These are phyloP conservation scores for Cystoderma amianthinum DNA, from an alignment of 768 basidiomycete genomes.

Conservation along the genomic window DNA sequence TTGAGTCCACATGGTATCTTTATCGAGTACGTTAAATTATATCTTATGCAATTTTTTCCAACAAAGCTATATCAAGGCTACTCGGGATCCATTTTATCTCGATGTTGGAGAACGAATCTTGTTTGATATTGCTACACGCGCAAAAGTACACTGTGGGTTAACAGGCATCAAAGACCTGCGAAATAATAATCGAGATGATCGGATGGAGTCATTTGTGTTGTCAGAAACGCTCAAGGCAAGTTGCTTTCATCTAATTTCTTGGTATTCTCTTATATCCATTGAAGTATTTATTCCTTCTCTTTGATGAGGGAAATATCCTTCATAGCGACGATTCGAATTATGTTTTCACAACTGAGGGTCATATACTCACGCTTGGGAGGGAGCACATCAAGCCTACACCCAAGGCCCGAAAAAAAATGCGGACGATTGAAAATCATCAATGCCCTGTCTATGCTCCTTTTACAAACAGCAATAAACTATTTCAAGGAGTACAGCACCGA, in stretches of 20 bases:
- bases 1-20: constrained; percentile 95
- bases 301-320: constrained; percentile 77
- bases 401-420: constrained; percentile 49
- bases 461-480: constrained; percentile 29
- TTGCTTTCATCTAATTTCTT: neutral
- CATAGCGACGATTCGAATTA: constrained; percentile 77
- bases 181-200: constrained; percentile 74
- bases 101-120: constrained; percentile 85
- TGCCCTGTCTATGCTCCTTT: constrained; percentile 67
- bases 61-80: constrained; percentile 53
- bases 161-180: constrained; percentile 76
- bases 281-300: constrained; percentile 89
- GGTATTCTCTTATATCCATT: neutral
- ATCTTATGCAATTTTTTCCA: constrained; percentile 1
- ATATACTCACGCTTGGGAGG: constrained; percentile 64
- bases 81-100: constrained; percentile 87
- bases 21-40: constrained; percentile 59
- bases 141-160: constrained; percentile 84
- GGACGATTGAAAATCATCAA: constrained; percentile 58
- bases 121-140: constrained; percentile 62
- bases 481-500: constrained; percentile 64
- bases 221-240: constrained; percentile 86
- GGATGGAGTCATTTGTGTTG: constrained; percentile 97
- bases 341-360: constrained; percentile 95
- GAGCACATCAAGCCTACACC: constrained; percentile 51